phyloP scores from a whole-genome alignment of 768 basidiomycete species.

The Mycena metata region DNA sequence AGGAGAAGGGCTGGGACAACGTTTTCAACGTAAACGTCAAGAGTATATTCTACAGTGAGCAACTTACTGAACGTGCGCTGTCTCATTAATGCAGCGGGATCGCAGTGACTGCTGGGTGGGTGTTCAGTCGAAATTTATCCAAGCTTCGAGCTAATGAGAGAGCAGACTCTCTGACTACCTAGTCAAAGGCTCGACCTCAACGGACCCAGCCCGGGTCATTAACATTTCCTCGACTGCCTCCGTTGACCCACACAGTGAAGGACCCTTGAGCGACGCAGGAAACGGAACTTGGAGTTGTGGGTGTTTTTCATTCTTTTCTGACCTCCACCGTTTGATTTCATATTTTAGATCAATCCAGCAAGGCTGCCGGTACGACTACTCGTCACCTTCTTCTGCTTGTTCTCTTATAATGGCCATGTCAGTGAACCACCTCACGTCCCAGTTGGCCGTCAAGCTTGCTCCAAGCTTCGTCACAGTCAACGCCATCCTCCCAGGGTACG shows the following conservation, averaged over 20 bases:
- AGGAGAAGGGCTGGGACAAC: slow-evolving; percentile 89
- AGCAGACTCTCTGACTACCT: slow-evolving; percentile 70
- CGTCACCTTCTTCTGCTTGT: not conserved
- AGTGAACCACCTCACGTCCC: slow-evolving; percentile 85
- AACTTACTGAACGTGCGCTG: not conserved
- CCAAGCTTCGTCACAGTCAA: slow-evolving; percentile 82
- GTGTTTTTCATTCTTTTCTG: slow-evolving; percentile 41
- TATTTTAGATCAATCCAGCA: slow-evolving; percentile 78
- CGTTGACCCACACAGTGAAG: slow-evolving; percentile 65
- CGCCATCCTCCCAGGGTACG: slow-evolving; percentile 85
- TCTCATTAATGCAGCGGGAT: not conserved
- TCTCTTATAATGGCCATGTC: not conserved
- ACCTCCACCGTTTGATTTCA: slow-evolving; percentile 1
- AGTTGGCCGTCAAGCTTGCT: slow-evolving; percentile 76
- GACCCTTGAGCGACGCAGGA: slow-evolving; percentile 63
- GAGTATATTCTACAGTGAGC: slow-evolving; percentile 83
- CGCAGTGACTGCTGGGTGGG: slow-evolving; percentile 68
- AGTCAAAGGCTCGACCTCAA: slow-evolving; percentile 70
- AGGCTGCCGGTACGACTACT: slow-evolving; percentile 74
- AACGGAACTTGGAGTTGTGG: slow-evolving; percentile 85
- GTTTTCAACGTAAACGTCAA: slow-evolving; percentile 89
- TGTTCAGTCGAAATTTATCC: not conserved
- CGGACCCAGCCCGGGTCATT: slow-evolving; percentile 82
- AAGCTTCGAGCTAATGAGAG: not conserved
- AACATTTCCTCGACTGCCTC: slow-evolving; percentile 85